Evolutionary conservation across 192 early-diverging fungal genomes (phyloP).

Genomic region (Coemansia sp.): DNA sequence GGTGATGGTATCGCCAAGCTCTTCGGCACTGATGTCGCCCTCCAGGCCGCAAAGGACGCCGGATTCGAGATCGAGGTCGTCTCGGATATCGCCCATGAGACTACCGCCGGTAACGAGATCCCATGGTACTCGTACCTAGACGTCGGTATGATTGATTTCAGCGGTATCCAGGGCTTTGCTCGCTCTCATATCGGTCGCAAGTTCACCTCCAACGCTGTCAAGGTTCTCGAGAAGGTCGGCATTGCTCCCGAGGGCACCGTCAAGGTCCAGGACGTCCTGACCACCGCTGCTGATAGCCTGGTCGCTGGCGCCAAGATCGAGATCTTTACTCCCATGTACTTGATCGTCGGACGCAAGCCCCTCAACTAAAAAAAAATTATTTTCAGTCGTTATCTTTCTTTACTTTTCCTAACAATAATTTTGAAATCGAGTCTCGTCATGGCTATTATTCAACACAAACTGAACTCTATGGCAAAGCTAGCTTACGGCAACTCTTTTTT

Average conservation of each 20-base stretch:
- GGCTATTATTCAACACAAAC: too few species aligned
- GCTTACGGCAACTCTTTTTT: not conserved
- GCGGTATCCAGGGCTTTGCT: constrained; percentile 52
- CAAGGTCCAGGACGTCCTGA: constrained; percentile 81
- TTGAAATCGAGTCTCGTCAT: not conserved
- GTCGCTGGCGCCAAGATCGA: constrained; percentile 76
- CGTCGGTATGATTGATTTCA: constrained; percentile 43
- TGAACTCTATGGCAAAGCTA: too few species aligned
- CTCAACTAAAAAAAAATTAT: constrained; percentile 31
- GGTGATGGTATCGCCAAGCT: constrained; percentile 92
- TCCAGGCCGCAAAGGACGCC: constrained; percentile 79
- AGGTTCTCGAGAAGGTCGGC: constrained; percentile 78
- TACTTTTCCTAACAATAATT: not conserved
- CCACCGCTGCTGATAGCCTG: constrained; percentile 81
- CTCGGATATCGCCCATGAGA: constrained; percentile 64
- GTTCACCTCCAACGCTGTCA: constrained; percentile 78
- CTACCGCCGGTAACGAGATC: constrained; percentile 63
- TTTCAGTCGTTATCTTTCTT: too few species aligned
- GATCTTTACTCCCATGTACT: constrained; percentile 97
- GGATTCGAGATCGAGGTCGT: constrained; percentile 84
- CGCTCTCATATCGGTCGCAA: constrained; percentile 65
- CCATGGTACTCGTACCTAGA: constrained; percentile 87
- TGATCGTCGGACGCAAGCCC: constrained; percentile 77
- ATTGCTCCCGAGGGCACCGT: constrained; percentile 85
- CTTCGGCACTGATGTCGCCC: constrained; percentile 69